Base-by-base conservation (phyloP, 805 yeast species). In the Suhomyces tanzawaensis region DNA sequence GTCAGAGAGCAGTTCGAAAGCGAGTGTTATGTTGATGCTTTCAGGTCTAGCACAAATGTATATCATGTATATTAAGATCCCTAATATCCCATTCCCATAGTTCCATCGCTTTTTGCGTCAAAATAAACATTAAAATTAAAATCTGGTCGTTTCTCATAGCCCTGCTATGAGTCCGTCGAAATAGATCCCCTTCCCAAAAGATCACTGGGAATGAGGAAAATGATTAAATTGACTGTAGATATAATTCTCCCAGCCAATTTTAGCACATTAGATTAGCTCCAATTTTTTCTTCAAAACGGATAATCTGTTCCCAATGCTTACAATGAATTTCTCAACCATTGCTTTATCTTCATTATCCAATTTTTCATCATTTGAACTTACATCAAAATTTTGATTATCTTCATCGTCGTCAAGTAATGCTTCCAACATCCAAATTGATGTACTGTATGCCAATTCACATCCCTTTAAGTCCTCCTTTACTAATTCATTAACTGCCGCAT, bases 391-490 rank as follows among this genome's bases (percentile, higher is more conserved):
- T 18, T 37, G 26, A 3, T 8, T 18, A 15, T 38, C 34, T 13
- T 45, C 44, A 17, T 68, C 69, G 13, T 63, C 70, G 42, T 84
- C 91, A 37, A 89, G 61, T 19, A 91, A 66, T 1, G 96, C 88
- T 55, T 88, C 95, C 53, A 91, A 68, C 96, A 91, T 88, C 97
- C 97, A 91, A 36, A 91, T 77, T 0, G 96, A 82, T 0, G 96
- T 87, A 3, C 95, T 86, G 58, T 91, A 91, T 7, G 91, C 85
- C 41, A 85, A 63, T 60, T 90, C 96, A 62, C 97, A 90, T 5
- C 84, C 85, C 14, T 70, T 66, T 35, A 85, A 58, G 53, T 83
- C 89, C 39, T 79, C 83, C 31, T 85, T 85, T 28, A 74, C 77
- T 51, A 89, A 70, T 62, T 91, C 99, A 56, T 83, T 81, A 39